A percentile compares a stretch with the other conserved stretches of the same genome.
Evolutionary conservation across 495 filamentous ascomycete genomes (phyloP).

Genomic region (Bathelium albidoporum): DNA sequence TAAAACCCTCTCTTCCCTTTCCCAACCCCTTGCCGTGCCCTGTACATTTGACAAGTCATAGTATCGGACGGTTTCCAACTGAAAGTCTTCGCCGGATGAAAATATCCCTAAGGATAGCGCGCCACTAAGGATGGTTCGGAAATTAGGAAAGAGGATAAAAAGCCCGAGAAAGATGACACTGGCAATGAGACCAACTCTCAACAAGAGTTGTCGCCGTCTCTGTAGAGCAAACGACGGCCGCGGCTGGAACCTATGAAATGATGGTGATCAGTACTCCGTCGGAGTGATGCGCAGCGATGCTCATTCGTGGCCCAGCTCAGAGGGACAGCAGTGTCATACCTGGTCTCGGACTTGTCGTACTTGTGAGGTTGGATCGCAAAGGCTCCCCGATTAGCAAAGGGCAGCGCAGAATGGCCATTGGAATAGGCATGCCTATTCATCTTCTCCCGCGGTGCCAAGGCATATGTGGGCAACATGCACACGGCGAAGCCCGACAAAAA

Average conservation of each 20-base stretch:
- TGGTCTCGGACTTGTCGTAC: slow-evolving; percentile 40
- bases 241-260: slow-evolving; percentile 64
- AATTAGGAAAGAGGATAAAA: slow-evolving; percentile 57
- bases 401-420: slow-evolving; percentile 49
- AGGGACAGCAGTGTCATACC: slow-evolving; percentile 7
- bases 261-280: background rate
- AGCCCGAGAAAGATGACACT: slow-evolving; percentile 51
- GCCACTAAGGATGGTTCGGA: slow-evolving; percentile 44
- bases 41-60: slow-evolving; percentile 90
- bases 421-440: slow-evolving; percentile 50
- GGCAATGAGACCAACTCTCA: slow-evolving; percentile 49
- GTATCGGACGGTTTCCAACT: slow-evolving; percentile 88
- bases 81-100: slow-evolving; percentile 55
- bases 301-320: background rate
- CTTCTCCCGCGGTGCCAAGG: slow-evolving; percentile 28
- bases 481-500: background rate
- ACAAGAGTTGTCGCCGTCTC: slow-evolving; percentile 61
- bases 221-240: slow-evolving; percentile 65
- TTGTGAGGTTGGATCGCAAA: slow-evolving; percentile 87
- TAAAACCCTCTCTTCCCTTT: slow-evolving; percentile 85
- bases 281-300: background rate
- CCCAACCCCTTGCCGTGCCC: slow-evolving; percentile 85
- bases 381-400: slow-evolving; percentile 44
- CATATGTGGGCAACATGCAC: slow-evolving; percentile 25
- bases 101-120: slow-evolving; percentile 61